Conservation (phyloP, 2,329 filamentous ascomycete species). For the Neodidymelliopsis sp. region DNA sequence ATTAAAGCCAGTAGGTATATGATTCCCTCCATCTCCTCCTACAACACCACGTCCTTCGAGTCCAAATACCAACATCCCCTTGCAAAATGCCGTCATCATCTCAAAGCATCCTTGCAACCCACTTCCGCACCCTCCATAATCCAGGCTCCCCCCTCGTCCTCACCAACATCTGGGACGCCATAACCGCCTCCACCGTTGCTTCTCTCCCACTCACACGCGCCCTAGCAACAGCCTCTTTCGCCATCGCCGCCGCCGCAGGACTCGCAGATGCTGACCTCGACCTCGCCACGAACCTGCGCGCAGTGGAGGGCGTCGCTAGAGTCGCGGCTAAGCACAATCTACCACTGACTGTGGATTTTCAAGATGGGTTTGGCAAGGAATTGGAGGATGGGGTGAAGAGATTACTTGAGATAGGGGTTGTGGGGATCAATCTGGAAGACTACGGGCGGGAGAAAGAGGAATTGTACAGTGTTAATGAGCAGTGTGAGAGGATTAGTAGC, state of each 20-base stretch:
- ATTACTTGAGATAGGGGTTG: constrained; percentile 60
- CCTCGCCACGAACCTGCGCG: constrained; percentile 60
- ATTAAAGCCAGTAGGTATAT: no score
- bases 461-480: constrained; percentile 54
- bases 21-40: background rate
- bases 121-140: constrained; percentile 54
- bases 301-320: constrained; percentile 55
- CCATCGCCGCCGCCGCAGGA: constrained; percentile 44
- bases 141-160: constrained; percentile 62
- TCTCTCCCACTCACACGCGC: constrained; percentile 55
- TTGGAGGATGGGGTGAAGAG: constrained; percentile 56
- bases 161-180: constrained; percentile 64
- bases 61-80: background rate
- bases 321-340: constrained; percentile 52
- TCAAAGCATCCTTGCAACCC: constrained; percentile 2
- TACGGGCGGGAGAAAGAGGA: constrained; percentile 42
- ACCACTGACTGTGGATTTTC: constrained; percentile 65
- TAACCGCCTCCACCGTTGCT: constrained; percentile 57
- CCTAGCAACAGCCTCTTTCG: constrained; percentile 48
- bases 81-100: background rate
- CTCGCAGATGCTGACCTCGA: constrained; percentile 53
- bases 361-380: constrained; percentile 65
- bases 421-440: constrained; percentile 69
- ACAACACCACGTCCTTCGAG: background rate
- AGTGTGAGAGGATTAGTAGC: constrained; percentile 56